Percentiles rank a stretch among this genome's conserved stretches.
Conservation (phyloP, 2,329 filamentous ascomycete species). For the Curvularia verruculosa region DNA sequence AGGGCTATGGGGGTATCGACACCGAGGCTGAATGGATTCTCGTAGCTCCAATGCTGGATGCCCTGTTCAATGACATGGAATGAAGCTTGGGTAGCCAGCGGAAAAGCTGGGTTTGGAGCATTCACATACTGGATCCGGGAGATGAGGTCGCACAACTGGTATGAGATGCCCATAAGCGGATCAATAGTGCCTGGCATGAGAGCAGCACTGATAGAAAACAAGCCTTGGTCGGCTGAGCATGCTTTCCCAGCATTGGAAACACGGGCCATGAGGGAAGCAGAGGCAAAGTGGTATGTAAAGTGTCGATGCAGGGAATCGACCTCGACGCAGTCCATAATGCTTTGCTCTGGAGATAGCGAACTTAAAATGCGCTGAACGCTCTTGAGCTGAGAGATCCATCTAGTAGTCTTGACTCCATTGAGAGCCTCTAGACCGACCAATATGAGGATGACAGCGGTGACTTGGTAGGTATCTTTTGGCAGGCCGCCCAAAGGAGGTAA, state of each 20-base stretch:
- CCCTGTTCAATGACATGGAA: conserved; percentile 41
- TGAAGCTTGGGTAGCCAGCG: conserved; percentile 40
- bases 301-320: conserved; percentile 45
- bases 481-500: conserved; percentile 34
- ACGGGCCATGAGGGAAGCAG: conserved; percentile 44
- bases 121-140: conserved; percentile 44
- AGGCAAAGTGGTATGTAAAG: conserved; percentile 47
- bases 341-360: conserved; percentile 32
- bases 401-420: conserved; percentile 42
- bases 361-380: conserved; percentile 42
- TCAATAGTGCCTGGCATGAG: conserved; percentile 39
- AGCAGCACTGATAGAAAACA: conserved; percentile 25
- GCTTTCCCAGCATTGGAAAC: conserved; percentile 28
- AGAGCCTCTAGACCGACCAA: conserved; percentile 46
- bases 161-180: conserved; percentile 46
- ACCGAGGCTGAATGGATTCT: conserved; percentile 37
- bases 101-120: conserved; percentile 41
- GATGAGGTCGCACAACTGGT: conserved; percentile 43
- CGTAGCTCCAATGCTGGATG: conserved; percentile 44
- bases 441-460: conserved; percentile 43
- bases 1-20: conserved; percentile 42
- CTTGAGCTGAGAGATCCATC: conserved; percentile 46
- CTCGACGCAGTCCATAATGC: conserved; percentile 36
- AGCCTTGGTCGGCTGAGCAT: conserved; percentile 26
- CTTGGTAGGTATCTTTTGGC: conserved; percentile 40